Conservation (phyloP, 2,329 filamentous ascomycete species). For the Aspergillus clavatus region DNA sequence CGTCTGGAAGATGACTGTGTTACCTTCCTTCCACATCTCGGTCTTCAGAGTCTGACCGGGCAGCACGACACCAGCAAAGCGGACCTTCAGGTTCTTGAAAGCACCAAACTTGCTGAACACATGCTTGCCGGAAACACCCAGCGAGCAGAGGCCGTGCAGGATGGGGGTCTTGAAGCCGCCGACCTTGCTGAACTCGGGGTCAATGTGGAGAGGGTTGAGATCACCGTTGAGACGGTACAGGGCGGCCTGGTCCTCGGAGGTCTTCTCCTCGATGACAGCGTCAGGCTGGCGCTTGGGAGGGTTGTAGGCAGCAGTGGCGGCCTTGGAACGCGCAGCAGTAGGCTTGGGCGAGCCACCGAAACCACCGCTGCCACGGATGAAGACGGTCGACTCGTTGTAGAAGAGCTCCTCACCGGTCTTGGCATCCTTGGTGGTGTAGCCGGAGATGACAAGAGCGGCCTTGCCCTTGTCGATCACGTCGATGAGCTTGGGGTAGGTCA, state of each 20-base stretch:
- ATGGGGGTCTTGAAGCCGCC: conserved; percentile 94
- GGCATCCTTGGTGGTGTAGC: conserved; percentile 77
- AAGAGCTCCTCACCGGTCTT: conserved; percentile 85
- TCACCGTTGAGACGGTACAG: conserved; percentile 92
- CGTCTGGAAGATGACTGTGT: conserved; percentile 75
- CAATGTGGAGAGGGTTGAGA: conserved; percentile 93
- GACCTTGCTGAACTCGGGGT: conserved; percentile 88
- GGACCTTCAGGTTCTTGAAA: conserved; percentile 87
- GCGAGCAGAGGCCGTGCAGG: conserved; percentile 92
- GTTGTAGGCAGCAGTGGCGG: conserved; percentile 72
- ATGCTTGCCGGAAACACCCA: conserved; percentile 87
- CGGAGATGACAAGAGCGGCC: conserved; percentile 75
- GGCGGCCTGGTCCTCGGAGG: conserved; percentile 84
- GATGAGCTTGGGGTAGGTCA: conserved; percentile 73
- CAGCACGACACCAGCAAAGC: conserved; percentile 79
- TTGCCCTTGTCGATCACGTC: conserved; percentile 96
- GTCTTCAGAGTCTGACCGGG: conserved; percentile 87
- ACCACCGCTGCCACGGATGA: conserved; percentile 84
- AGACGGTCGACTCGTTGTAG: conserved; percentile 93
- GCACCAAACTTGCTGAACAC: conserved; percentile 77
- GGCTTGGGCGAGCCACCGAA: conserved; percentile 78
- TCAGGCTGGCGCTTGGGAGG: conserved; percentile 74
- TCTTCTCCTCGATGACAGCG: conserved; percentile 76
- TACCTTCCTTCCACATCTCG: conserved; percentile 89
- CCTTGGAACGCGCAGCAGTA: conserved; percentile 65